Percentiles rank a stretch among this genome's conserved stretches.
phyloP scores from a whole-genome alignment of 208 protist species.

The Ichthyophonus hoferi region DNA sequence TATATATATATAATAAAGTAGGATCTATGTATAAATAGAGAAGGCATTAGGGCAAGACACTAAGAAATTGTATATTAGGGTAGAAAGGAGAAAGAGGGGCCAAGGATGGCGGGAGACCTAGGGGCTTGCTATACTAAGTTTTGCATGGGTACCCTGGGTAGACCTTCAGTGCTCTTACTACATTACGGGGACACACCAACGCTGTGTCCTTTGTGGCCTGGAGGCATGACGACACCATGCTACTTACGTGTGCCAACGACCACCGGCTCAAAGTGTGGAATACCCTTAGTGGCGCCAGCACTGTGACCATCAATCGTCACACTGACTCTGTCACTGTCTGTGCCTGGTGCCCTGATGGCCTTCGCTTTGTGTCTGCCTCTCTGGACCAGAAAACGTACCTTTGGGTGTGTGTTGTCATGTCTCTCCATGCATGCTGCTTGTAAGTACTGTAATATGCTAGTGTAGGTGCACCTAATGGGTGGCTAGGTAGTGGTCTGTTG shows the following conservation, averaged over 20 bases:
- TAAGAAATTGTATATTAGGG: no score
- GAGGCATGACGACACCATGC: constrained; percentile 53
- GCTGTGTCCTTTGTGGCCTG: constrained; percentile 55
- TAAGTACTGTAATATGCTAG: no score
- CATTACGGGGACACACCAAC: constrained; percentile 45
- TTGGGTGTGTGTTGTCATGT: constrained; percentile 4
- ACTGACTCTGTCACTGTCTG: constrained; percentile 52
- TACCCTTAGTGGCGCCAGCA: constrained; percentile 27
- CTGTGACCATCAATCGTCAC: constrained; percentile 52
- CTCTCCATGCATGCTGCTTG: background rate
- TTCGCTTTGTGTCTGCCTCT: constrained; percentile 53
- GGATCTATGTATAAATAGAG: no score
- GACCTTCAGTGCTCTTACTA: no score
- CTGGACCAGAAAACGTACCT: constrained; percentile 48
- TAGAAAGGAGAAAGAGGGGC: no score
- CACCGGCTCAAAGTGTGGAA: constrained; percentile 37
- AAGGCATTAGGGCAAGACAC: no score
- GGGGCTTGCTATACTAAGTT: no score
- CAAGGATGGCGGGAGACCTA: no score
- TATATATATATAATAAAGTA: no score
- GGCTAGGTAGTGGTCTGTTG: no score
- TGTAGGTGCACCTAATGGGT: no score
- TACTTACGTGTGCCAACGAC: constrained; percentile 54
- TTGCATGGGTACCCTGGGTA: no score
- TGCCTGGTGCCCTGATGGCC: constrained; percentile 57